phyloP scores from a whole-genome alignment of 2,329 filamentous ascomycete species.

The Fusarium compactum region DNA sequence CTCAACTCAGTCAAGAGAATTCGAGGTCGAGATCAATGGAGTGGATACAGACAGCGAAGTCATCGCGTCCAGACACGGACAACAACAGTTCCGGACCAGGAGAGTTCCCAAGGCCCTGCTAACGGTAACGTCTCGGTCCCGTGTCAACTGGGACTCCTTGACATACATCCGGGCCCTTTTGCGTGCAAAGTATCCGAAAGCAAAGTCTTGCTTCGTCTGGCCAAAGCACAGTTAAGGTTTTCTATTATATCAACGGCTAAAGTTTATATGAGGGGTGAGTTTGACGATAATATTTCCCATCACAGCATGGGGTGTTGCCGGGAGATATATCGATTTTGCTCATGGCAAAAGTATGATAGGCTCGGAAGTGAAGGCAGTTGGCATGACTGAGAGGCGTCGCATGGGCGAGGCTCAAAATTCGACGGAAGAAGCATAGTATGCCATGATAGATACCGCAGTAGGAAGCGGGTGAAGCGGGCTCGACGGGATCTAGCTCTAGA shows the following conservation, averaged over 20 bases:
- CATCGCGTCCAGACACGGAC: conserved; percentile 9
- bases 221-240: conserved; percentile 23
- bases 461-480: conserved; percentile 23
- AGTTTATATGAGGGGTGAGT: conserved; percentile 25
- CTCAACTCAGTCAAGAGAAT: conserved; percentile 1
- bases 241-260: conserved; percentile 34
- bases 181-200: not conserved
- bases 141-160: conserved; percentile 1
- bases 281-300: not conserved
- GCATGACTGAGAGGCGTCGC: conserved; percentile 11
- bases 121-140: not conserved
- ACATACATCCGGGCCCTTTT: conserved; percentile 6
- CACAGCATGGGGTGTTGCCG: conserved; percentile 10
- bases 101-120: not conserved
- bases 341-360: conserved; percentile 2
- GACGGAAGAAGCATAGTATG: conserved; percentile 39
- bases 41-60: conserved; percentile 18
- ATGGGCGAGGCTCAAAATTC: conserved; percentile 20
- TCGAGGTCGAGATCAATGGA: conserved; percentile 35
- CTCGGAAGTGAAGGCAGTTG: conserved; percentile 8
- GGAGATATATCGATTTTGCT: not conserved
- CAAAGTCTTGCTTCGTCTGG: conserved; percentile 4
- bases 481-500: conserved; percentile 37
- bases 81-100: conserved; percentile 6
- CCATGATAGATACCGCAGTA: conserved; percentile 8